Evolutionary conservation across 352 stramenopile genomes (phyloP).

Genomic region (Pythium periplocum): DNA sequence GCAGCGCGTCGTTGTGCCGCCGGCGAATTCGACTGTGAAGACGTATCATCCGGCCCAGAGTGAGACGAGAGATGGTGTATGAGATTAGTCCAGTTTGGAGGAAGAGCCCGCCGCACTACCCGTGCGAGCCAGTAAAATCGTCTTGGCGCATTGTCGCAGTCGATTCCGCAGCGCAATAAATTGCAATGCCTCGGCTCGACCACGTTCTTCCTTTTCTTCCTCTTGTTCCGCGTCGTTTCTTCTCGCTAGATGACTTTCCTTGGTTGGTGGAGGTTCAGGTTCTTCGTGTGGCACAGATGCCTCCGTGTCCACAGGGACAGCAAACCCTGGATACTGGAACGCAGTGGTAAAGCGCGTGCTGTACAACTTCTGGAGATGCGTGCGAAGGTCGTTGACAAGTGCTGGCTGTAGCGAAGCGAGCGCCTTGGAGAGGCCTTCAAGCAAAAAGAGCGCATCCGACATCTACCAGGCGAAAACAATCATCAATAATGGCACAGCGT

Average conservation of each 20-base stretch:
- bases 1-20: too few relatives aligned
- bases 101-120: constrained; percentile 1
- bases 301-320: background rate
- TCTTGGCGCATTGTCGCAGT: constrained; percentile 14
- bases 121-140: constrained; percentile 10
- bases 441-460: constrained; percentile 13
- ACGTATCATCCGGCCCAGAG: too few relatives aligned
- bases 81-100: constrained; percentile 15
- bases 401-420: constrained; percentile 3
- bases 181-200: constrained; percentile 14
- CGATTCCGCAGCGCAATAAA: constrained; percentile 18
- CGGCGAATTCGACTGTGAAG: too few relatives aligned
- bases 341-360: constrained; percentile 7
- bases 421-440: constrained; percentile 13
- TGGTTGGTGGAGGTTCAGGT: constrained; percentile 1
- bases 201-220: constrained; percentile 13
- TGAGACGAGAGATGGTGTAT: too few relatives aligned
- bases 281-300: constrained; percentile 1
- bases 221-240: background rate
- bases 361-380: constrained; percentile 11
- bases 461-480: constrained; percentile 6
- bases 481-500: background rate
- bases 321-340: constrained; percentile 16
- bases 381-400: constrained; percentile 4
- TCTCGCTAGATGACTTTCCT: background rate